phyloP scores from a whole-genome alignment of 2,329 filamentous ascomycete genomes.

The Trichoderma koningii region DNA sequence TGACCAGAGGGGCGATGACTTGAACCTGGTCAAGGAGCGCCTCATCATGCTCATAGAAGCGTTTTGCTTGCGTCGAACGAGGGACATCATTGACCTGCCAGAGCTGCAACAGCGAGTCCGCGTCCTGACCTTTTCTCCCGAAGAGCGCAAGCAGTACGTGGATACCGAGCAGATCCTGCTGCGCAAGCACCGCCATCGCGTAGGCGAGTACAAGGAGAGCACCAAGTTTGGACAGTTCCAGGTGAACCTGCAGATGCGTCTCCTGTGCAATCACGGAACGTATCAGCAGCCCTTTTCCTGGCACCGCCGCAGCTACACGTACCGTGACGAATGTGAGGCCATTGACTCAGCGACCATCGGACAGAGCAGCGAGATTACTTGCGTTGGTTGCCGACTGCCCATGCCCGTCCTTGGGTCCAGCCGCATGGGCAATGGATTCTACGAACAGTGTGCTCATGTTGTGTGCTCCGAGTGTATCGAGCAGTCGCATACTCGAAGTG shows the following conservation, averaged over 20 bases:
- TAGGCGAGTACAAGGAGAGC: conserved; percentile 39
- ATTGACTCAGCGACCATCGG: conserved; percentile 30
- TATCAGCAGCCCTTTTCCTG: conserved; percentile 50
- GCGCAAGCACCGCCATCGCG: conserved; percentile 43
- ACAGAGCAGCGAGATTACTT: conserved; percentile 33
- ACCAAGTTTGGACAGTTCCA: conserved; percentile 50
- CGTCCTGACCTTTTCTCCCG: conserved; percentile 10
- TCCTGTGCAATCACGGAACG: conserved; percentile 54
- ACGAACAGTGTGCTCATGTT: conserved; percentile 37
- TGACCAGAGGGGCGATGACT: conserved; percentile 30
- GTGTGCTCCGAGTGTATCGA: conserved; percentile 39
- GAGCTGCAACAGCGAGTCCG: conserved; percentile 1
- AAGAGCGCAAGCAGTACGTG: conserved; percentile 37
- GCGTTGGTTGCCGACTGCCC: conserved; percentile 40
- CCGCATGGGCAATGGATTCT: conserved; percentile 28
- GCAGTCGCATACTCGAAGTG: conserved; percentile 26
- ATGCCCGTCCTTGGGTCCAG: conserved; percentile 24
- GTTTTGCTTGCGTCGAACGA: conserved; percentile 47
- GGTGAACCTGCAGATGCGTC: conserved; percentile 48
- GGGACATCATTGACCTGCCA: conserved; percentile 45
- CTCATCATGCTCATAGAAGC: conserved; percentile 42
- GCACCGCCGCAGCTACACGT: conserved; percentile 30
- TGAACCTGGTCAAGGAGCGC: conserved; percentile 35
- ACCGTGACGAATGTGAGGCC: conserved; percentile 39
- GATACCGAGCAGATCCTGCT: conserved; percentile 42